Conservation (phyloP, 2,329 filamentous ascomycete species). For the Aspergillus puulaauensis region DNA sequence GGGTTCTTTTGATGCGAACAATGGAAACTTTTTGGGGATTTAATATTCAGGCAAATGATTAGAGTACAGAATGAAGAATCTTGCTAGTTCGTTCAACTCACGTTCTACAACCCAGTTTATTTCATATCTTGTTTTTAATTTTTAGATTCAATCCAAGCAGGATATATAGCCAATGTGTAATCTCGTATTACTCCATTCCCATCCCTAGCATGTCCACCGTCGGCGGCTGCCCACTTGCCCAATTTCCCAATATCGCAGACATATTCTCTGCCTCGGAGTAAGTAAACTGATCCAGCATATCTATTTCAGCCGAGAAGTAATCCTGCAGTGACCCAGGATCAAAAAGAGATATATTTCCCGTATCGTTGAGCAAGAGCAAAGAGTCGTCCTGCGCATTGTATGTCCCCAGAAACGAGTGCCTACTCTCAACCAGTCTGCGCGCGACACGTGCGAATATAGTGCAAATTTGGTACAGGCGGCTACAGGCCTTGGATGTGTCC, state of each 20-base stretch:
- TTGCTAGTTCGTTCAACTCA: no score
- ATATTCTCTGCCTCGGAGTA: slow-evolving; percentile 3
- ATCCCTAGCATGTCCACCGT: neutral
- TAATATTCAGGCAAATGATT: no score
- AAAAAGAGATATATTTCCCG: neutral
- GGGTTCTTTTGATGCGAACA: no score
- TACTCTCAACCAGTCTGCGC: slow-evolving; percentile 9
- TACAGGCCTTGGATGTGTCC: slow-evolving; percentile 11
- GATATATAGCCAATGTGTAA: neutral
- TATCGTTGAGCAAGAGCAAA: slow-evolving; percentile 3
- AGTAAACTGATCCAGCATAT: slow-evolving; percentile 1
- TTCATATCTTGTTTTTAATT: no score
- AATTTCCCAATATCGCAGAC: slow-evolving; percentile 1
- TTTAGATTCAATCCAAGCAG: neutral
- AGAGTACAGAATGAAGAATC: no score
- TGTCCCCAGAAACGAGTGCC: slow-evolving; percentile 8
- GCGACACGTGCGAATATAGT: slow-evolving; percentile 16
- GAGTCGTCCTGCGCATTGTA: slow-evolving; percentile 15
- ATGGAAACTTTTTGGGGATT: no score
- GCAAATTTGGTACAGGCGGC: slow-evolving; percentile 17
- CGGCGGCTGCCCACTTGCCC: slow-evolving; percentile 2
- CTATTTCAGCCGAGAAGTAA: slow-evolving; percentile 1
- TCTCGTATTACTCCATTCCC: neutral
- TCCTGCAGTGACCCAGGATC: slow-evolving; percentile 2
- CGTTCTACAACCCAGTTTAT: no score